Base-by-base conservation (phyloP, 305 asterid genomes). In the Andrographis paniculata region DNA sequence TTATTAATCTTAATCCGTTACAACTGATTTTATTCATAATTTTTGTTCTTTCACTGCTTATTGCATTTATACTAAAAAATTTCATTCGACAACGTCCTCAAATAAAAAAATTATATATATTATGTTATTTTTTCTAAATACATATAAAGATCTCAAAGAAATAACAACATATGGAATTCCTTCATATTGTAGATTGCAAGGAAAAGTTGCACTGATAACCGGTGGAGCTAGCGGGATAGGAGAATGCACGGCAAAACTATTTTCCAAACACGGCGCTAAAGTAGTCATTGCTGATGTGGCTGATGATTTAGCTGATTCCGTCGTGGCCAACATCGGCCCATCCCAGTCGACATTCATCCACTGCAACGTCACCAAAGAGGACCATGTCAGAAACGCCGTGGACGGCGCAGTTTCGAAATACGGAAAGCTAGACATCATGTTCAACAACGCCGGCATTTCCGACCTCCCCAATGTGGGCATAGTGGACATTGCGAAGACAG, bases 181-280 rank as follows among this genome's bases (percentile, higher is more conserved):
- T 24, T 24, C 4, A 3, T 24, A 24, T 24, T 24, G 13, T 15
- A 78, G 83, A 33, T 52, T 78, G 15, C 71, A 57, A 46, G 91
- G 80, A 31, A 80, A 68, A 59, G 82, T 80, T 14, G 85, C 80
- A 0, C 40, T 71, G 11, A 63, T 76, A 39, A 79, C 85, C 0
- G 85, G 85, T 0, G 91, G 80, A 21, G 70, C 78, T 16, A 72
- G 75, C 22, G 85, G 91, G 1, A 64, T 76, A 10, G 82, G 91
- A 4, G 77, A 72, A 51, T 45, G 67, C 68, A 71, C 72, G 6
- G 82, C 77, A 3, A 53, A 45, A 6, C 58, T 62, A 18, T 76
- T 80, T 40, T 27, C 69, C 27, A 20, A 56, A 15, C 76, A 74
- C 14, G 86, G 91, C 0, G 91, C 83, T 11, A 65, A 73, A 64